Percentiles rank a stretch among this genome's conserved stretches.
Conservation (phyloP, 495 filamentous ascomycete species). For the Neurospora hispaniola region DNA sequence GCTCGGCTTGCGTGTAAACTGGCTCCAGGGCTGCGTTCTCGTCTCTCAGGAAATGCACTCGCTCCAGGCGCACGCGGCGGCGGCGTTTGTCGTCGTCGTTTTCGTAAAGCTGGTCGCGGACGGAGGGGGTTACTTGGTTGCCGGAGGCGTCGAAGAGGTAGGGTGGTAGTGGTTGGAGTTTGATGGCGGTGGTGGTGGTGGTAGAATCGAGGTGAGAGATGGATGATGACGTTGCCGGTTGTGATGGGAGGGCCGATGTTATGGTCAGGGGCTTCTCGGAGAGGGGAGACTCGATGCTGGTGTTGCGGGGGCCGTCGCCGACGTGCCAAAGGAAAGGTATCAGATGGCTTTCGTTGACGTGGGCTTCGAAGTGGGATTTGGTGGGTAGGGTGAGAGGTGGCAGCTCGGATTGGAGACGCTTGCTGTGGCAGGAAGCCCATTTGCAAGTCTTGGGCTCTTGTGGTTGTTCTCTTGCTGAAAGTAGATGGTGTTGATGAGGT, state of each 20-base stretch:
- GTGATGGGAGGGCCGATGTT: neutral
- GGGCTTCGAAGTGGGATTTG: constrained; percentile 41
- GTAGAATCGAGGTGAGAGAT: neutral
- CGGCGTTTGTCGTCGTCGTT: constrained; percentile 25
- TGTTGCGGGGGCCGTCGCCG: constrained; percentile 50
- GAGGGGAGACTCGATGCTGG: neutral
- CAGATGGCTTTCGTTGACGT: constrained; percentile 53
- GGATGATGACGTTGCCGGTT: neutral
- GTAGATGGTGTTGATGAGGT: neutral
- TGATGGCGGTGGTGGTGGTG: neutral
- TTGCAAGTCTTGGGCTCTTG: constrained; percentile 7
- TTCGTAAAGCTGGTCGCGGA: constrained; percentile 26
- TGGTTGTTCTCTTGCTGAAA: neutral
- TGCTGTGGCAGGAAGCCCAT: neutral
- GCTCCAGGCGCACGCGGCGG: constrained; percentile 21
- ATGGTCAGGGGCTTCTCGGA: neutral
- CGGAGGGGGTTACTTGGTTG: constrained; percentile 34
- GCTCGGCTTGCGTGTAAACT: constrained; percentile 17
- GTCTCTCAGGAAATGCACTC: constrained; percentile 18
- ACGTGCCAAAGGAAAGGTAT: constrained; percentile 47
- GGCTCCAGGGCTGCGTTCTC: constrained; percentile 34
- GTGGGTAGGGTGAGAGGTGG: constrained; percentile 11
- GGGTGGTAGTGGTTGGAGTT: constrained; percentile 19
- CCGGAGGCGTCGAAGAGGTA: constrained; percentile 32
- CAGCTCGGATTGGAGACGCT: constrained; percentile 14